Base-by-base conservation (phyloP, 768 basidiomycete genomes). In the Leccinum pellstonianum region DNA sequence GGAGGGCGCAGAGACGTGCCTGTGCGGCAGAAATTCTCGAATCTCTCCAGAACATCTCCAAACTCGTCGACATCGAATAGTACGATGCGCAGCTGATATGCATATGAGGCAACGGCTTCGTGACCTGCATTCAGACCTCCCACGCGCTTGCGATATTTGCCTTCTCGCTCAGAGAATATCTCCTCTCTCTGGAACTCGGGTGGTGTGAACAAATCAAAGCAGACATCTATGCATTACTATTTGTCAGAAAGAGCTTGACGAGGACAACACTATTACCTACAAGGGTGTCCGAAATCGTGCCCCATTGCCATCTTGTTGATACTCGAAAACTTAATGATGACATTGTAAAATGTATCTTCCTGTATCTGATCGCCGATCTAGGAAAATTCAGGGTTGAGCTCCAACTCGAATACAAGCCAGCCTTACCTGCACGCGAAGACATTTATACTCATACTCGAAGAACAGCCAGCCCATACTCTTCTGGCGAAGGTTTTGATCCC, bases 381-480 rank as follows among this genome's bases (percentile, higher is more conserved):
- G n/a, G 43, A 46, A 19, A 46, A 6, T 11, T n/a, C 35, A 37
- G 0, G 7, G 38, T 54, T 7, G 59, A 52, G 7, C 46, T 19
- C 15, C 2, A 15, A 8, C 21, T 35, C 21, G 11, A 46, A 25
- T 11, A 27, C 23, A 29, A 35, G 50, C 50, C 52, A 48, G 47
- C 51, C 77, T 64, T 59, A 88, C 90, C 72, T 77, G 78, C 15
- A 91, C 78, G 14, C 82, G 81, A 37, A 93, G 79, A 15, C 82
- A 66, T 72, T 86, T 90, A 64, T 88, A 82, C 29, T 85, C 85
- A 63, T 90, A 91, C 56, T 87, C 82, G 35, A 92, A 84, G 33
- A 76, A 70, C 19, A 91, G 69, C 69, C 81, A 80, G 0, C 81
- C 87, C 33, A 79, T 77, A 37, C 83, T 79, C 47, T 77, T 62